Evolutionary conservation across 768 basidiomycete species (phyloP), one percentile per base, ranked within the genome.

Genomic region (Podaxis sp.): DNA sequence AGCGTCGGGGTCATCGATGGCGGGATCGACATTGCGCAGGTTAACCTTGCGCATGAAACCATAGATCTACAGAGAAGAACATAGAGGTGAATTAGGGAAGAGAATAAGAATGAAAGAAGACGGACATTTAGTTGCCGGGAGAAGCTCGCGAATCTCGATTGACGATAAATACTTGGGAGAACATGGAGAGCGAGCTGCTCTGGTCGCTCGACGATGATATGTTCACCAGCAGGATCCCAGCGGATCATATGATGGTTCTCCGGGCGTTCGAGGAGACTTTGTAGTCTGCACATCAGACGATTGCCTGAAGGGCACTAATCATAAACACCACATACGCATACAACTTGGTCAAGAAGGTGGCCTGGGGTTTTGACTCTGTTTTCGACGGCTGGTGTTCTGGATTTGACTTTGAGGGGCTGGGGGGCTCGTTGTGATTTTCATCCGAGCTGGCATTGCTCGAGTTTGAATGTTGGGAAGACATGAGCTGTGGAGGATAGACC

Each of bases 1-100:
- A 13, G 93, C 94, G 77, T 97, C 94, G 63, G 93, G 93, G 76
- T 96, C 94, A 76, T 92, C 90, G 66, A 95, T 95, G 63, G 91
- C 92, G 64, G 91, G 91, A 79, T 95, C 93, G 73, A 95, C 90
- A 77, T 95, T 94, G 72, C 92, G 89, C 67, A 95, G 82, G 79
- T 95, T 95, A 72, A 96, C 91, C 75, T 96, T 95, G 76, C 94
- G 93, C 92, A 95, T 95, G 81, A 95, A 97, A 65, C 94, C 95
- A 79, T 97, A 97, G 76, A 97, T 97, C 94, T 96, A 68, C 3
- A 56, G 36, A 42, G 21, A 54, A 46, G 50, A 47, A 53, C 47
- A 56, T 36, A 52, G 52, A 36, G 47, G 59, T 21, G 42, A 50
- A 40, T 35, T 42, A 56, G 61, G 55, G 61, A 68, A 65, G 63